phyloP scores from a whole-genome alignment of 805 yeast genomes.

The Kodamaea kaohsiungensis region DNA sequence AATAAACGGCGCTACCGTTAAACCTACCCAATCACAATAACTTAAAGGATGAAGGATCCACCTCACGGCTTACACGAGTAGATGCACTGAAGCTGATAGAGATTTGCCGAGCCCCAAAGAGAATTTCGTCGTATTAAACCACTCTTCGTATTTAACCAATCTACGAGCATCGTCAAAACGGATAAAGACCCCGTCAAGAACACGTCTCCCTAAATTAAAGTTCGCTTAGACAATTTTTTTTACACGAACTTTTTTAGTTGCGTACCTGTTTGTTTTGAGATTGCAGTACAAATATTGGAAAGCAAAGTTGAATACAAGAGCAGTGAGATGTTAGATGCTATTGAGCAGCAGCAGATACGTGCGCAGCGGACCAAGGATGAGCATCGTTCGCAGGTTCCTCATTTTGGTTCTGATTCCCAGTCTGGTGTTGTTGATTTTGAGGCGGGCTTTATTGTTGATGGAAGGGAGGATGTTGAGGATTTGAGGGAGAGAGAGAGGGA shows the following conservation, averaged over 20 bases:
- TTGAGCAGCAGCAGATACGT: constrained; percentile 7
- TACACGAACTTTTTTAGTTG: constrained; percentile 4
- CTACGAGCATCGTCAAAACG: neutral
- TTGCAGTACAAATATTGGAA: neutral
- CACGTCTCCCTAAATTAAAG: neutral
- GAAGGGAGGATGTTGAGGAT: neutral
- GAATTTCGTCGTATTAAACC: neutral
- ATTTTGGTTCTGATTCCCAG: neutral
- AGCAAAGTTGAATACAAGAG: neutral
- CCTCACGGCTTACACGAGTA: neutral
- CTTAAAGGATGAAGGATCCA: neutral
- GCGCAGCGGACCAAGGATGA: constrained; percentile 3
- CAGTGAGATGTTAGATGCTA: constrained; percentile 2
- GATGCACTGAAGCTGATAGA: neutral
- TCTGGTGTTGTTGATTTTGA: neutral
- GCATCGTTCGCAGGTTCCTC: neutral
- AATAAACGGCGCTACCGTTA: neutral
- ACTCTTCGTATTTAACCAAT: neutral
- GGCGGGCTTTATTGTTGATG: neutral
- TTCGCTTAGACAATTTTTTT: constrained; percentile 5
- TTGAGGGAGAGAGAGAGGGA: neutral
- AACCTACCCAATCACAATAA: neutral
- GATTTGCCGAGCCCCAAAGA: neutral
- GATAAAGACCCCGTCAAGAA: neutral
- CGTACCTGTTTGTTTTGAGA: constrained; percentile 1